Evolutionary conservation across 106 monocot genomes (phyloP), one percentile per base, ranked within the genome.

Genomic region (Allium sativum): DNA sequence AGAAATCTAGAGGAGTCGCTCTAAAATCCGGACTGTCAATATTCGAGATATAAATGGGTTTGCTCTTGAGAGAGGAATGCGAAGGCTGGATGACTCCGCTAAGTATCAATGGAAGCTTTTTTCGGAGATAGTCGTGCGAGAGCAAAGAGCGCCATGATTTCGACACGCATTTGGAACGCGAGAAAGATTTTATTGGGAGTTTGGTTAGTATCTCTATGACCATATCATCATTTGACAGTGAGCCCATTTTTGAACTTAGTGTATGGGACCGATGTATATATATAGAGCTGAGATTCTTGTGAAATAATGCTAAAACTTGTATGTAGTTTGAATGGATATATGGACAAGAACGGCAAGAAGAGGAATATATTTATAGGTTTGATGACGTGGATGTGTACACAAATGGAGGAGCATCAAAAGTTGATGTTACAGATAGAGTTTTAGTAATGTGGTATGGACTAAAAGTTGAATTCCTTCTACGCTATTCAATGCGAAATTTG

Each of bases 101-200:
- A 53, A 73, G 12, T 52, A 82, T 46, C 1, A 79, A 44, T 0
- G 82, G 86, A 7, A 82, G 76, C 46, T 53, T 52, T 6, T 44
- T 17, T 5, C 55, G 65, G 18, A 73, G 51, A 45, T 79, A 69
- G 31, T 73, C 56, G 40, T 79, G 69, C 5, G 79, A 69, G 70
- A 79, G 70, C 3, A 86, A 69, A 13, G 55, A 18, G 9, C 14
- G 48, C 82, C 82, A 86, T 16, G 75, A 44, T 52, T 67, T 82
- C 3, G 78, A 82, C 1, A 86, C 81, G 19, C 75, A 79, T 48
- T 65, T 78, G 65, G 58, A 76, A 21, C 79, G 53, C 19, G 71
- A 76, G 65, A 86, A 21, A 12, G 73, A 69, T 52, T 76, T 79
- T 41, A 73, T 0, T 6, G 86, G 86, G 1, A 86, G 73, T 55